phyloP scores from a whole-genome alignment of 306 rosid species.

The Begonia peltatifolia region DNA sequence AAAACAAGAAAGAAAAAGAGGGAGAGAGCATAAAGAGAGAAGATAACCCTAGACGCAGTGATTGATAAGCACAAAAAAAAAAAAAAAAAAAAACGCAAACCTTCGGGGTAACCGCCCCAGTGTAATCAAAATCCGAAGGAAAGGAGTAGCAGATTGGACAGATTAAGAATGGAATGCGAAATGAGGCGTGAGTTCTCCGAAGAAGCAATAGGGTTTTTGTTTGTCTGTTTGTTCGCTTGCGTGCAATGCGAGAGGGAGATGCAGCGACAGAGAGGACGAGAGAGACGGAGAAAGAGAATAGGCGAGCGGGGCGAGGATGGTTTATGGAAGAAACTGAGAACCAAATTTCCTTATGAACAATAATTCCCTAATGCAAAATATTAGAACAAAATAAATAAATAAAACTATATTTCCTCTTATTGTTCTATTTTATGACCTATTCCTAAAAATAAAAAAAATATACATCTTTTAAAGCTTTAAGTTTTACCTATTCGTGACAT shows the following conservation, averaged over 20 bases:
- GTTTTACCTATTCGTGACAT: no score
- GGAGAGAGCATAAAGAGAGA: slow-evolving; percentile 5
- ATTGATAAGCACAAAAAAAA: slow-evolving; percentile 17
- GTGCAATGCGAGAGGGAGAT: slow-evolving; percentile 11
- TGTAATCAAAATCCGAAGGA: slow-evolving; percentile 10
- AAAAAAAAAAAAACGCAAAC: slow-evolving; percentile 33
- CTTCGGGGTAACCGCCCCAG: slow-evolving; percentile 33
- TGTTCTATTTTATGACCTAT: no score
- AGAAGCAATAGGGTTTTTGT: slow-evolving; percentile 50
- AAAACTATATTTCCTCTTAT: no score
- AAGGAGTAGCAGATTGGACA: slow-evolving; percentile 9
- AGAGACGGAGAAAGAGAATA: no score
- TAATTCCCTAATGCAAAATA: slow-evolving; percentile 2
- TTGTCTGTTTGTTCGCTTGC: slow-evolving; percentile 14
- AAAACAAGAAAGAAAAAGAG: slow-evolving; percentile 6
- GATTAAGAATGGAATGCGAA: slow-evolving; percentile 3
- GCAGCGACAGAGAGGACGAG: slow-evolving; percentile 15
- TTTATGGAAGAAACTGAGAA: slow-evolving; percentile 12
- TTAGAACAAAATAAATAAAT: no score
- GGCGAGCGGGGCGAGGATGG: no score
- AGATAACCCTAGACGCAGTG: slow-evolving; percentile 59
- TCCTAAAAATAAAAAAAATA: no score
- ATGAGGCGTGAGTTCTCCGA: slow-evolving; percentile 13
- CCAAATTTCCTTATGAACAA: slow-evolving; percentile 44
- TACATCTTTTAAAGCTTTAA: no score